phyloP scores from a whole-genome alignment of 192 early-diverging fungal genomes.

The Entophlyctis helioformis region DNA sequence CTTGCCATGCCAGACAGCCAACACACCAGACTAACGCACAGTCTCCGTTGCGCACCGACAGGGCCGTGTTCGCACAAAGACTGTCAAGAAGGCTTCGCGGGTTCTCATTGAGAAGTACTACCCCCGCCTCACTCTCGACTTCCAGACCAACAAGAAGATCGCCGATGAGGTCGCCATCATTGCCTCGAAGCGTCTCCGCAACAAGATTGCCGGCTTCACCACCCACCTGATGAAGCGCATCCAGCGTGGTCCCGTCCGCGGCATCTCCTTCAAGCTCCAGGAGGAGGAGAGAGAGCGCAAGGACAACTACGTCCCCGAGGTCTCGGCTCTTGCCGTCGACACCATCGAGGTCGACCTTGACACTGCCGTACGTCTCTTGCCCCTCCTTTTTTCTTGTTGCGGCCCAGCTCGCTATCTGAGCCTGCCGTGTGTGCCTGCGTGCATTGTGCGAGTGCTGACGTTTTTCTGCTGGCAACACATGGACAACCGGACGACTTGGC shows the following conservation, averaged over 20 bases:
- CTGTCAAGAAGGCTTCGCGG: conserved; percentile 99
- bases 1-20: too few species aligned
- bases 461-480: too few species aligned
- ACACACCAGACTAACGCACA: too few species aligned
- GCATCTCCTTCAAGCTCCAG: conserved; percentile 99
- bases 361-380: conserved; percentile 49
- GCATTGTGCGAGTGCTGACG: too few species aligned
- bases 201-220: conserved; percentile 99
- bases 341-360: conserved; percentile 91
- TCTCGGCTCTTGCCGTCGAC: conserved; percentile 87
- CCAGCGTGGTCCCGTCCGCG: conserved; percentile 94
- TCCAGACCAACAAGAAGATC: conserved; percentile 99
- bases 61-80: conserved; percentile 99
- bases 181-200: conserved; percentile 96
- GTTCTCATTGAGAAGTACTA: conserved; percentile 99
- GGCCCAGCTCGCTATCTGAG: too few species aligned
- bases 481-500: too few species aligned
- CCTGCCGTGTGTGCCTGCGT: too few species aligned
- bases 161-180: conserved; percentile 96
- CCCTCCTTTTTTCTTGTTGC: too few species aligned
- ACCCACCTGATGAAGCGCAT: conserved; percentile 99
- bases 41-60: too few species aligned
- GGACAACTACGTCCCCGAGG: conserved; percentile 99
- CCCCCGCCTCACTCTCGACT: conserved; percentile 95
- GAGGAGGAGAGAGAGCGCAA: conserved; percentile 99